Evolutionary conservation across 2,329 filamentous ascomycete species (phyloP).

Genomic region (Fusarium hainanense): DNA sequence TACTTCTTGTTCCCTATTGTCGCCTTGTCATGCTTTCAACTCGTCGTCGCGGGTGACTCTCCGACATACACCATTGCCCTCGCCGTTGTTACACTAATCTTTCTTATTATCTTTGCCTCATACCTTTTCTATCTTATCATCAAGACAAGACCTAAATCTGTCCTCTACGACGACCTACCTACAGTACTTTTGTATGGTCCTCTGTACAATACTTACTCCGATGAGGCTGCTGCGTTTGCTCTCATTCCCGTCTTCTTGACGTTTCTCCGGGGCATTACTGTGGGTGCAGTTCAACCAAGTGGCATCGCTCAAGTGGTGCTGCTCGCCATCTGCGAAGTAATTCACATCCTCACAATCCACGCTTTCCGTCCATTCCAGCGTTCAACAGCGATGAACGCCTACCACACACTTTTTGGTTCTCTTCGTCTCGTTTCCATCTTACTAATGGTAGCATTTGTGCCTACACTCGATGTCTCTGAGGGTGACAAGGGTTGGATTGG

Average conservation of each 20-base stretch:
- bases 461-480: slow-evolving; percentile 81
- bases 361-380: slow-evolving; percentile 91
- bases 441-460: slow-evolving; percentile 85
- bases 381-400: slow-evolving; percentile 96
- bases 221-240: slow-evolving; percentile 90
- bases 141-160: slow-evolving; percentile 81
- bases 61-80: slow-evolving; percentile 77
- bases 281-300: slow-evolving; percentile 91
- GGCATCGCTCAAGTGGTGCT: slow-evolving; percentile 94
- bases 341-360: slow-evolving; percentile 86
- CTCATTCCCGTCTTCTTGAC: slow-evolving; percentile 87
- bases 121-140: slow-evolving; percentile 88
- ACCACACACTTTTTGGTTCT: slow-evolving; percentile 85
- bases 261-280: slow-evolving; percentile 86
- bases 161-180: slow-evolving; percentile 91
- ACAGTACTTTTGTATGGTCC: slow-evolving; percentile 92
- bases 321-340: slow-evolving; percentile 92
- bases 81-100: slow-evolving; percentile 78
- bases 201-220: slow-evolving; percentile 96
- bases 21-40: slow-evolving; percentile 88
- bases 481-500: slow-evolving; percentile 93
- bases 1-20: slow-evolving; percentile 91
- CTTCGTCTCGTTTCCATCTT: slow-evolving; percentile 81
- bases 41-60: slow-evolving; percentile 78
- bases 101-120: slow-evolving; percentile 76